A percentile compares a stretch with the other conserved stretches of the same genome.
phyloP scores from a whole-genome alignment of 139 green algal species.

The Chlorella vulgaris region DNA sequence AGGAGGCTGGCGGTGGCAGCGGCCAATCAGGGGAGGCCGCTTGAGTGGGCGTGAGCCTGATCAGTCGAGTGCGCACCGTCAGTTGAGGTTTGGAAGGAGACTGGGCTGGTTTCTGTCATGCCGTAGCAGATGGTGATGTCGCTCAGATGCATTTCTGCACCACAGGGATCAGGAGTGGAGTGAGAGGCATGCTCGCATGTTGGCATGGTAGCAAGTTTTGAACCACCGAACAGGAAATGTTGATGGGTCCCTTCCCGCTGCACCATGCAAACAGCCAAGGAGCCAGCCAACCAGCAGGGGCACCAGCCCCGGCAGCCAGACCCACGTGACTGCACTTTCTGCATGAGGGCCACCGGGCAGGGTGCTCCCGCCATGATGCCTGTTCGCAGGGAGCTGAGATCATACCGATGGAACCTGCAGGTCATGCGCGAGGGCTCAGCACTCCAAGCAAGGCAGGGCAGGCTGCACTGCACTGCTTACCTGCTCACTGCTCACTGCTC shows the following conservation, averaged over 20 bases:
- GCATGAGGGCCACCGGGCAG: conserved; percentile 41
- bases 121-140: conserved; percentile 43
- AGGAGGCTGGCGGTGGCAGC: background rate
- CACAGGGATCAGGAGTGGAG: too few relatives aligned
- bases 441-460: too few relatives aligned
- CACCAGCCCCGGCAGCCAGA: background rate
- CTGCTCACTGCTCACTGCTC: too few relatives aligned
- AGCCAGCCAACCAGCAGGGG: background rate
- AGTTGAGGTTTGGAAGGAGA: conserved; percentile 37
- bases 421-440: too few relatives aligned
- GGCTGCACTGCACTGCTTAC: too few relatives aligned
- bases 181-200: background rate
- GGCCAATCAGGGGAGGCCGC: too few relatives aligned
- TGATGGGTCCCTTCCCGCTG: too few relatives aligned
- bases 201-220: background rate
- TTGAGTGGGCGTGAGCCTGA: too few relatives aligned
- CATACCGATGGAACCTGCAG: conserved; percentile 10
- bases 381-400: conserved; percentile 33
- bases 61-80: conserved; percentile 23
- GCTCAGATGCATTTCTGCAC: conserved; percentile 26
- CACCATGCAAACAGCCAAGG: background rate
- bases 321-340: conserved; percentile 10
- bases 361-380: conserved; percentile 47
- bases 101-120: conserved; percentile 41
- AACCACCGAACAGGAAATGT: background rate